These are phyloP conservation scores for Plasmodium fragile DNA, from an alignment of 169 alveolate species.

Conservation along the genomic window DNA sequence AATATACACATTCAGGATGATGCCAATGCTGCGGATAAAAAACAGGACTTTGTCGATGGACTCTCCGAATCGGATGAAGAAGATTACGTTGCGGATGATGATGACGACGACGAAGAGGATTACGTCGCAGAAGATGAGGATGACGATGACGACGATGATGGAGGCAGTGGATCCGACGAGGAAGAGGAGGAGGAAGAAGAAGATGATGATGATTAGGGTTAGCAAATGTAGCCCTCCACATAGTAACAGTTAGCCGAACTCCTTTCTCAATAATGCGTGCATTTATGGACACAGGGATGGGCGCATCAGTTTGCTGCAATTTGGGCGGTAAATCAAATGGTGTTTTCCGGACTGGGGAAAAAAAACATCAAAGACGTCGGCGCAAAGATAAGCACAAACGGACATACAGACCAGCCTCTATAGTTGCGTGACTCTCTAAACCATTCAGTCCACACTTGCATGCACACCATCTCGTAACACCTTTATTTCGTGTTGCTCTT, in stretches of 20 bases:
- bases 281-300: neutral
- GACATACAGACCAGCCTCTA: neutral
- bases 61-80: conserved; percentile 84
- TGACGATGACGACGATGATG: conserved; percentile 91
- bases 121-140: conserved; percentile 87
- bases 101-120: conserved; percentile 81
- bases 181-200: conserved; percentile 80
- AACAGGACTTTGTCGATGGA: conserved; percentile 77
- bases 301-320: neutral
- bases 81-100: conserved; percentile 84
- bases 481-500: neutral
- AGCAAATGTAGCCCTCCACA: neutral
- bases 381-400: neutral
- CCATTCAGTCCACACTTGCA: neutral
- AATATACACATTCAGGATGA: conserved; percentile 86
- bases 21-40: conserved; percentile 77
- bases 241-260: neutral
- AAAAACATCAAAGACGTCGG: neutral
- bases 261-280: neutral
- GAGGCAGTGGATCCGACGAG: conserved; percentile 81
- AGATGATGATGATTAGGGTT: conserved; percentile 81
- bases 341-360: neutral
- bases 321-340: neutral
- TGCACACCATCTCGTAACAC: neutral
- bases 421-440: neutral